Evolutionary conservation across 306 rosid species (phyloP).

Genomic region (Sophora flavescens): DNA sequence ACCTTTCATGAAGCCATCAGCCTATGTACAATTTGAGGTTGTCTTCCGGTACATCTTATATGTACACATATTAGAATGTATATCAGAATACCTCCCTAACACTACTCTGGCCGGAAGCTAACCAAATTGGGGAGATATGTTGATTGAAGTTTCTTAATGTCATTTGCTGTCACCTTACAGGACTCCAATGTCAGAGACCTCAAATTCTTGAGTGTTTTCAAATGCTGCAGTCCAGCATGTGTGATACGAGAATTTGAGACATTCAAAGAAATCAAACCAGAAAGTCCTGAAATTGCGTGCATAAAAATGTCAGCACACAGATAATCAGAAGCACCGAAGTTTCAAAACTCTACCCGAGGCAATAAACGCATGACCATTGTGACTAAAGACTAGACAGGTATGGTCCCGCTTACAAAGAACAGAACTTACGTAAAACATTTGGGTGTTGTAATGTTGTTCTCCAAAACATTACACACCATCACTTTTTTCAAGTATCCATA

Average conservation of each 20-base stretch:
- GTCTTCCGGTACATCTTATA: conserved; percentile 1
- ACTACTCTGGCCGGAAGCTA: conserved; percentile 87
- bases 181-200: conserved; percentile 87
- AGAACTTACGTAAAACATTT: too few species aligned
- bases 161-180: conserved; percentile 79
- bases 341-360: too few species aligned
- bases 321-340: not conserved
- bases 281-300: conserved; percentile 69
- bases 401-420: not conserved
- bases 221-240: conserved; percentile 71
- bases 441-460: too few species aligned
- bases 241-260: conserved; percentile 82
- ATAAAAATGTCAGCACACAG: conserved; percentile 32
- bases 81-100: conserved; percentile 9
- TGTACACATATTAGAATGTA: conserved; percentile 8
- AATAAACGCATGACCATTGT: not conserved
- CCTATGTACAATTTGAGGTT: conserved; percentile 45
- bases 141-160: conserved; percentile 77
- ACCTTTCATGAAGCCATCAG: conserved; percentile 42
- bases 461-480: too few species aligned
- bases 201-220: conserved; percentile 80
- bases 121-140: conserved; percentile 81
- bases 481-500: too few species aligned
- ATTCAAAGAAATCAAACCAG: conserved; percentile 78
- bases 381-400: not conserved